A percentile compares a stretch with the other conserved stretches of the same genome.
Conservation (phyloP, 768 basidiomycete species). For the Mycena vitilis region DNA sequence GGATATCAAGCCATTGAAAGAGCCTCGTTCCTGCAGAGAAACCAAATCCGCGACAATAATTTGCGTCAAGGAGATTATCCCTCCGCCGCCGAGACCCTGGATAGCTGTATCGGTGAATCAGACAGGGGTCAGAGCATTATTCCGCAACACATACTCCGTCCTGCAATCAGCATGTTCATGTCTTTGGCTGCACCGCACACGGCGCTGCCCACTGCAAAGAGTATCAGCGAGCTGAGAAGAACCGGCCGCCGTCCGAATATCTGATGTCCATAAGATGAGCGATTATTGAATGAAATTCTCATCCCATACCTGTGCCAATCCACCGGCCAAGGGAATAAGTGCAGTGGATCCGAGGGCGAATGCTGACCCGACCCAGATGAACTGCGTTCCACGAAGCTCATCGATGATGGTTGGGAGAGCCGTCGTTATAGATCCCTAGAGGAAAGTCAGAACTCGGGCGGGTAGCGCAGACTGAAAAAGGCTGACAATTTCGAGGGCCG, state of each 20-base stretch:
- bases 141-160: conserved; percentile 42
- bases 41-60: conserved; percentile 53
- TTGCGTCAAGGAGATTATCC: conserved; percentile 48
- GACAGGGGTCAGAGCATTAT: too few relatives aligned
- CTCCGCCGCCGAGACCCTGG: conserved; percentile 50
- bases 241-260: conserved; percentile 53
- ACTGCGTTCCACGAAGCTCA: conserved; percentile 50
- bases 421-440: conserved; percentile 34
- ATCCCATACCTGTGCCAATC: conserved; percentile 41
- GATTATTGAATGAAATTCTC: neutral
- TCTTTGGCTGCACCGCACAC: conserved; percentile 54
- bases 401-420: conserved; percentile 57
- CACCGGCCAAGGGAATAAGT: conserved; percentile 53
- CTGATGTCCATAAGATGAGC: conserved; percentile 15
- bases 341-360: conserved; percentile 57
- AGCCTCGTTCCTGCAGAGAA: conserved; percentile 57
- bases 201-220: conserved; percentile 57
- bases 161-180: conserved; percentile 56
- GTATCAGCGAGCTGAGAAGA: conserved; percentile 43
- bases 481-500: too few relatives aligned
- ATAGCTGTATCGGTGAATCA: conserved; percentile 39
- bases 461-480: too few relatives aligned
- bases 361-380: conserved; percentile 59
- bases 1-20: conserved; percentile 50
- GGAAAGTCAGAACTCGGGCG: too few relatives aligned